These are phyloP conservation scores for Cryptococcus sp. DNA, from an alignment of 1,284 basidiomycete genomes.

Conservation along the genomic window DNA sequence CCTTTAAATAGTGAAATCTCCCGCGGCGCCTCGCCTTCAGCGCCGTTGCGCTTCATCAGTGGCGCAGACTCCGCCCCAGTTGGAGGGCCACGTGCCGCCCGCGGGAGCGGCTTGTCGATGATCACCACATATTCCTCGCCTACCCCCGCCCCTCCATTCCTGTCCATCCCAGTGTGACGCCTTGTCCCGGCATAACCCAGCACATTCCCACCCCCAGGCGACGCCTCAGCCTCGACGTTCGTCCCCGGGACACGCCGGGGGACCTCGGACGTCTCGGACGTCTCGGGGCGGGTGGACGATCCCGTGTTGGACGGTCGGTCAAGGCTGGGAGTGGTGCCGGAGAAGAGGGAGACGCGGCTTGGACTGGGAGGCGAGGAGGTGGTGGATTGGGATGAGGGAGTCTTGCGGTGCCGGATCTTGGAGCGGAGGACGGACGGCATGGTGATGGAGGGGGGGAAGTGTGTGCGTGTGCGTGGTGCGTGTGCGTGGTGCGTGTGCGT, in stretches of 20 bases:
- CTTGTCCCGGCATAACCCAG: too few relatives aligned
- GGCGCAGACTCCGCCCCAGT: too few relatives aligned
- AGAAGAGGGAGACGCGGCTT: not conserved
- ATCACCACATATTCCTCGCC: constrained; percentile 16
- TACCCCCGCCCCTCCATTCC: not conserved
- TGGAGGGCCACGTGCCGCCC: too few relatives aligned
- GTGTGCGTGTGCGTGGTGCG: too few relatives aligned
- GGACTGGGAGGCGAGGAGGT: constrained; percentile 3
- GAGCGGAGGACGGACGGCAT: constrained; percentile 32
- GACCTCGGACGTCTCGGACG: not conserved
- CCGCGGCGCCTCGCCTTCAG: too few relatives aligned
- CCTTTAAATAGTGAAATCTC: too few relatives aligned
- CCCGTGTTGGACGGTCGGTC: not conserved
- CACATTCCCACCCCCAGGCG: not conserved
- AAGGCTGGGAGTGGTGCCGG: constrained; percentile 4
- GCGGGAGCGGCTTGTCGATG: constrained; percentile 5
- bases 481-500: too few relatives aligned
- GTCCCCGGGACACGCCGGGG: too few relatives aligned
- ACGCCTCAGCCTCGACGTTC: not conserved
- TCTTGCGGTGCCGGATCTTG: constrained; percentile 21
- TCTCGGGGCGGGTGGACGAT: not conserved
- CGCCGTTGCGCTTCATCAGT: too few relatives aligned
- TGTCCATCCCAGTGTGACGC: too few relatives aligned
- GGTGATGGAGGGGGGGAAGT: not conserved
- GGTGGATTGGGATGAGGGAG: constrained; percentile 14